Evolutionary conservation across 164 flowering plant genomes (phyloP), one percentile per base, ranked within the genome.

Genomic region (Cinnamomum micranthum): DNA sequence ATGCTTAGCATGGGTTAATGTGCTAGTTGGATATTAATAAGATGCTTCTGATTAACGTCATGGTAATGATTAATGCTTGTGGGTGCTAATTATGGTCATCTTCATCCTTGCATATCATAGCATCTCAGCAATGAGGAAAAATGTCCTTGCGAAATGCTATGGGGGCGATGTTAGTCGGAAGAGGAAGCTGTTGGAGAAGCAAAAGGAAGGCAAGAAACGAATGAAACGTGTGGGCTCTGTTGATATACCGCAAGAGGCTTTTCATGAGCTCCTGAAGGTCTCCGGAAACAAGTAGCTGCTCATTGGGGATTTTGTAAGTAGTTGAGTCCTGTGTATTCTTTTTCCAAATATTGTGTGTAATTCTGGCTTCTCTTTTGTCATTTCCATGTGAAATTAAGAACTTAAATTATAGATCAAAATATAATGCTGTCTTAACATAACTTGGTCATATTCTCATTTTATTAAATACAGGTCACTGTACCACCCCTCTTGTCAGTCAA

Each of bases 171-270:
- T 92, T 28, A 88, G 91, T 0, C 82, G 98, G 68, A 95, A 95
- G 85, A 91, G 76, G 84, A 96, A 96, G 82, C 89, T 96, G 50
- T 77, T 96, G 82, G 99, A 96, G 80, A 96, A 96, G 84, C 98
- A 96, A 77, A 96, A 96, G 82, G 98, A 96, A 87, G 99, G 99
- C 66, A 95, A 95, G 88, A 95, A 93, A 83, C 88, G 99, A 60
- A 96, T 96, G 99, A 96, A 96, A 76, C 97, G 97, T 17, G 87
- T 96, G 23, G 99, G 98, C 51, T 92, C 97, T 33, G 97, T 96
- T 63, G 99, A 96, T 80, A 84, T 96, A 76, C 99, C 99, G 14
- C 99, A 93, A 47, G 98, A 96, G 79, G 99, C 99, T 70, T 96
- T 96, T 76, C 90, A 88, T 74, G 88, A 92, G 82, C 80, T 96